Evolutionary conservation across 495 filamentous ascomycete genomes (phyloP), one percentile per base, ranked within the genome.

Genomic region (Podospora didyma): DNA sequence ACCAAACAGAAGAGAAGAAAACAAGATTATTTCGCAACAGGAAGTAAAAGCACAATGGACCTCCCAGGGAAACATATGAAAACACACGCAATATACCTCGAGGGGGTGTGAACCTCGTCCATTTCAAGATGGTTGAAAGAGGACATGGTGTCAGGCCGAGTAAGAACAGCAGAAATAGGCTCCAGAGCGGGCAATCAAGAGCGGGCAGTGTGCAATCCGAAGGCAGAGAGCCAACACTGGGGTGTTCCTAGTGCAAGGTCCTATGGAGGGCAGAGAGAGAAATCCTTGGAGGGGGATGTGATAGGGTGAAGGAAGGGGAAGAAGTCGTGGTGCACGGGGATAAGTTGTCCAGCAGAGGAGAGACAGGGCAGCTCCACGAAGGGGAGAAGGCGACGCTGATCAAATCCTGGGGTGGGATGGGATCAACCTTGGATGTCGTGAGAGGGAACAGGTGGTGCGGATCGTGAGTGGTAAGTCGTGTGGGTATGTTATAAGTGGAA

Each of bases 51-150:
- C 64, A 68, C 54, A 64, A 67, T 57, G 62, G 67, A 53, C 67
- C 69, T 70, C 67, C 69, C 59, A 63, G 59, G 39, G 26, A 53
- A 62, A 62, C 21, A 65, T 55, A 63, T 49, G 66, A 67, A 71
- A 68, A 50, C 57, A 68, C 55, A 53, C 49, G 60, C 62, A 69
- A 71, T 73, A 77, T 78, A 79, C 76, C 76, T 79, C 66, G 76
- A 73, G 66, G 75, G 76, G 64, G 75, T 76, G 65, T 77, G 75
- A 67, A 78, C 75, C 68, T 79, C 75, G 59, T 79, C 76, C 68
- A 76, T 67, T 63, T 78, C 75, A 66, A 70, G 56, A 62, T 74
- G 70, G 54, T 70, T 77, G 69, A 63, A 78, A 63, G 69, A 69
- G 68, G 75, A 67, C 76, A 79, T 78, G 61, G 57, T 76, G 54